Percentiles rank a stretch among this genome's conserved stretches.
Evolutionary conservation across 495 filamentous ascomycete genomes (phyloP).

Genomic region (Trichocladium antarcticum): DNA sequence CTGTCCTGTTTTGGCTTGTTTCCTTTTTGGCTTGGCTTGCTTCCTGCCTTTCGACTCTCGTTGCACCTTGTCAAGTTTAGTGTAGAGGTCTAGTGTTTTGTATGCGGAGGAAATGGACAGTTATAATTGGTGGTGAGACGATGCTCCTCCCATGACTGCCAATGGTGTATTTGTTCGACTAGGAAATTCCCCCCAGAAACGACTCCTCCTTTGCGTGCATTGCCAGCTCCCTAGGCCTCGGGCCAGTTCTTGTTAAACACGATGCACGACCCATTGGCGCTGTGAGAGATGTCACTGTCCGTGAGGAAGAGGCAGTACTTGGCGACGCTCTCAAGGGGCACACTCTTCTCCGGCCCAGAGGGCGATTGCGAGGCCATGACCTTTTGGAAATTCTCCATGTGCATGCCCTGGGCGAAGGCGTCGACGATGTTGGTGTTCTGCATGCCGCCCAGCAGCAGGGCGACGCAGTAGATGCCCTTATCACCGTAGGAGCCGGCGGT

Average conservation of each 20-base stretch:
- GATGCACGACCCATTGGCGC: slow-evolving; percentile 30
- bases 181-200: too few relatives aligned
- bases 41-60: slow-evolving; percentile 2
- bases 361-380: slow-evolving; percentile 19
- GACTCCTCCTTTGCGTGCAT: background rate
- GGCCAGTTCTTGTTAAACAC: slow-evolving; percentile 33
- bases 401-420: slow-evolving; percentile 35
- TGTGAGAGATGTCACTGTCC: slow-evolving; percentile 27
- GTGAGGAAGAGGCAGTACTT: slow-evolving; percentile 35
- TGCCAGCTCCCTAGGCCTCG: slow-evolving; percentile 14
- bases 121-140: background rate
- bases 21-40: background rate
- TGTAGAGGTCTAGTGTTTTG: background rate
- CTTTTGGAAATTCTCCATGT: slow-evolving; percentile 34
- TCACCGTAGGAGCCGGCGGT: slow-evolving; percentile 48
- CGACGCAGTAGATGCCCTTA: slow-evolving; percentile 48
- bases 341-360: slow-evolving; percentile 13
- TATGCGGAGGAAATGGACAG: too few relatives aligned
- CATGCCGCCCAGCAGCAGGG: slow-evolving; percentile 48
- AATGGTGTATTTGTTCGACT: too few relatives aligned
- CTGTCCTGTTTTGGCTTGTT: background rate
- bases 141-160: background rate
- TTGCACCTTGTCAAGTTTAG: background rate
- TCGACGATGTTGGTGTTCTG: slow-evolving; percentile 46
- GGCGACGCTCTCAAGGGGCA: slow-evolving; percentile 26